Evolutionary conservation across 495 filamentous ascomycete genomes (phyloP).

Genomic region (Penicillium antarcticum): DNA sequence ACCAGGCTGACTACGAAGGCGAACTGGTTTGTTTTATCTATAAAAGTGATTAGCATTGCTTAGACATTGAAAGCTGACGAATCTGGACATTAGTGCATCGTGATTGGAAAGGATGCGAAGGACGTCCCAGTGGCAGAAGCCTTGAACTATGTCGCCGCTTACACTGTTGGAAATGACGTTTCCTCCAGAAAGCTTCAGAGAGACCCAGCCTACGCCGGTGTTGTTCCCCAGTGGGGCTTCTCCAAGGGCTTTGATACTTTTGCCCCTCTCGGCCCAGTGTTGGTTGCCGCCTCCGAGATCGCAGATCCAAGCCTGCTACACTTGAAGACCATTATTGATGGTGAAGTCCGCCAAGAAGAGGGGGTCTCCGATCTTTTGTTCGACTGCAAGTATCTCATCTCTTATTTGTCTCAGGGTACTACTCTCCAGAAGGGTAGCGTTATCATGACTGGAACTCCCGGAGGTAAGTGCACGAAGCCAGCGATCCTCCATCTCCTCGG

Average conservation of each 20-base stretch:
- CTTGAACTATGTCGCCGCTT: conserved; percentile 46
- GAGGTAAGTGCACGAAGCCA: too few species aligned
- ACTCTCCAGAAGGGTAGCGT: conserved; percentile 71
- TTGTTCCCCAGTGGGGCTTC: conserved; percentile 68
- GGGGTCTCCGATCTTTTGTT: conserved; percentile 70
- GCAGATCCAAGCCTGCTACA: conserved; percentile 55
- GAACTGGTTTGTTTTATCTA: too few species aligned
- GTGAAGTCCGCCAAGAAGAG: conserved; percentile 59
- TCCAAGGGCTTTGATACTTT: conserved; percentile 78
- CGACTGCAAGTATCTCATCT: conserved; percentile 60
- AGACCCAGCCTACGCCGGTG: conserved; percentile 49
- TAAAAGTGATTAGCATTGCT: too few species aligned
- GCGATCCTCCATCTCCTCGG: not conserved
- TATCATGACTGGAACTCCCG: conserved; percentile 69
- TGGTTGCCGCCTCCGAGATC: conserved; percentile 25
- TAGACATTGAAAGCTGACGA: too few species aligned
- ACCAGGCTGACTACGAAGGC: conserved; percentile 52
- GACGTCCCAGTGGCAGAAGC: conserved; percentile 40
- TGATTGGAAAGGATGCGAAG: conserved; percentile 45
- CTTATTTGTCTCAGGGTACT: conserved; percentile 66
- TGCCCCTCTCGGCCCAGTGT: conserved; percentile 64
- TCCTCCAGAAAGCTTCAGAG: conserved; percentile 46
- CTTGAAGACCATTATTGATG: conserved; percentile 62
- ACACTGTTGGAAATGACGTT: conserved; percentile 49
- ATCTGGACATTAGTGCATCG: conserved; percentile 11